phyloP scores from a whole-genome alignment of 805 yeast species.

The Yarrowia hollandica region DNA sequence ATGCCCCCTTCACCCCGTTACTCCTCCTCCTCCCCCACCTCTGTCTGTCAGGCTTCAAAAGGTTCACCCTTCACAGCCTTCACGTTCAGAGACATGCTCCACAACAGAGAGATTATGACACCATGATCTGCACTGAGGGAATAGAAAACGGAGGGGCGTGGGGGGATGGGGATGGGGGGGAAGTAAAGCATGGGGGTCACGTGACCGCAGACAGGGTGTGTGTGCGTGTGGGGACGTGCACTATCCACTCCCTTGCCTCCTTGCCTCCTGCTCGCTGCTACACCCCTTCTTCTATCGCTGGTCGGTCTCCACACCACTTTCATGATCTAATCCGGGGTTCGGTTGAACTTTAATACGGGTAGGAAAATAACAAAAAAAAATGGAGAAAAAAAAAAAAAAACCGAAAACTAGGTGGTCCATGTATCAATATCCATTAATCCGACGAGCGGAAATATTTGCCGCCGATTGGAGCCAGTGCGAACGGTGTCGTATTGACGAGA shows the following conservation, averaged over 20 bases:
- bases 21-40: not conserved
- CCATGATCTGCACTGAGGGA: conserved; percentile 15
- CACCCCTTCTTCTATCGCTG: too few relatives aligned
- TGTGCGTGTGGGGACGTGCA: too few relatives aligned
- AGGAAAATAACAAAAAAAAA: not conserved
- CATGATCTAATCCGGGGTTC: conserved; percentile 5
- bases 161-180: not conserved
- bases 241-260: too few relatives aligned
- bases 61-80: not conserved
- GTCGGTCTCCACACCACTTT: too few relatives aligned
- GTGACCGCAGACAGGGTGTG: too few relatives aligned
- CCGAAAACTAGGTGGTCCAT: too few relatives aligned
- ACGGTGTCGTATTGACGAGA: too few relatives aligned
- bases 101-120: conserved; percentile 25
- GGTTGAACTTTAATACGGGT: not conserved
- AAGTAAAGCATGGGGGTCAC: not conserved
- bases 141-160: not conserved
- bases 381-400: not conserved
- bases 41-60: not conserved
- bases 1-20: too few relatives aligned
- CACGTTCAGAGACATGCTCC: conserved; percentile 27
- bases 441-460: too few relatives aligned
- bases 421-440: too few relatives aligned
- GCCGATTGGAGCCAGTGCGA: too few relatives aligned
- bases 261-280: not conserved